Evolutionary conservation across 768 basidiomycete genomes (phyloP).

Genomic region (Mycena latifolia): DNA sequence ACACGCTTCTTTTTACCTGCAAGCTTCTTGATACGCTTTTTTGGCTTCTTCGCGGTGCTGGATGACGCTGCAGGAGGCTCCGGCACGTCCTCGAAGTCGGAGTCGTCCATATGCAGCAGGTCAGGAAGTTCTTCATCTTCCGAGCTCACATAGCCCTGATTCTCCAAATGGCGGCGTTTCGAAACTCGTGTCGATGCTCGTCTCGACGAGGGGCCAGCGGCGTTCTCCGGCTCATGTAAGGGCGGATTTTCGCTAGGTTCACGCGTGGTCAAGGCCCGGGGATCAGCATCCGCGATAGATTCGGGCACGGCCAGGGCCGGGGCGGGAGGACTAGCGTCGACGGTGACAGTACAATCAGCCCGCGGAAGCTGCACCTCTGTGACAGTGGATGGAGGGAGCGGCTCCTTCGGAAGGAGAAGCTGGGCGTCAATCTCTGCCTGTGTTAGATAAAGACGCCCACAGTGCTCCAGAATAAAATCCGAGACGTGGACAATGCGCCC

Average conservation of each 20-base stretch:
- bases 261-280: not conserved
- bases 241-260: too few species aligned
- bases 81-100: not conserved
- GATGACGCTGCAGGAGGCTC: not conserved
- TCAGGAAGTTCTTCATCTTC: not conserved
- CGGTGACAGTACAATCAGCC: too few species aligned
- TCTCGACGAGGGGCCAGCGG: not conserved
- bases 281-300: not conserved
- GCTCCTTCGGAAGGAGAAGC: not conserved
- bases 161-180: not conserved
- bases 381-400: constrained; percentile 1
- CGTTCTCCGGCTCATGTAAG: too few species aligned
- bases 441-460: not conserved
- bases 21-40: not conserved
- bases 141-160: not conserved
- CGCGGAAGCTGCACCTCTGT: too few species aligned
- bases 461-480: constrained; percentile 6
- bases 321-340: not conserved
- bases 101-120: not conserved
- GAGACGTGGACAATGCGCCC: constrained; percentile 5
- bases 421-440: not conserved
- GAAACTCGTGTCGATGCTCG: constrained; percentile 1
- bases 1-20: not conserved
- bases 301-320: not conserved
- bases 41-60: not conserved